Evolutionary conservation across 2,329 filamentous ascomycete species (phyloP).

Genomic region (Sporothrix schenckii): DNA sequence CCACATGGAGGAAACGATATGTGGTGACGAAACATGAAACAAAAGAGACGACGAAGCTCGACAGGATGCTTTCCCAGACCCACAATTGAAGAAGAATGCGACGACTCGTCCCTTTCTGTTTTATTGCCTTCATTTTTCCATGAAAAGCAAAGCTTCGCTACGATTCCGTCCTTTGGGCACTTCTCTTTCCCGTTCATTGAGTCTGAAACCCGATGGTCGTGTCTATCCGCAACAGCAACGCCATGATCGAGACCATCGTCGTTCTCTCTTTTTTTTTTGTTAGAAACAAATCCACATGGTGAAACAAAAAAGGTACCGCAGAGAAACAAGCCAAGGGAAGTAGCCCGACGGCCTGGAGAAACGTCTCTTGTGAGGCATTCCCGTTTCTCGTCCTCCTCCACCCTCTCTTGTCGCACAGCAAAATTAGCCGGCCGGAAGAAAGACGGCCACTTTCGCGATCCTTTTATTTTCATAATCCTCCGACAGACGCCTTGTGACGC

Average conservation of each 20-base stretch:
- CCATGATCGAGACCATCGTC: background rate
- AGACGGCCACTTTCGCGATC: background rate
- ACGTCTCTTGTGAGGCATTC: background rate
- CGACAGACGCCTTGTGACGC: background rate
- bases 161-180: background rate
- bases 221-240: conserved; percentile 7
- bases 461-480: background rate
- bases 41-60: background rate
- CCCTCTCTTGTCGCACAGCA: conserved; percentile 16
- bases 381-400: background rate
- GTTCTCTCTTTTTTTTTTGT: background rate
- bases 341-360: background rate
- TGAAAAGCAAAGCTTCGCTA: background rate
- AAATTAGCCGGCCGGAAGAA: conserved; percentile 17
- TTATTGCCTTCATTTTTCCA: background rate
- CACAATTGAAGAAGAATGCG: background rate
- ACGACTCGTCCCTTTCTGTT: background rate
- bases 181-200: background rate
- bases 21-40: conserved; percentile 29
- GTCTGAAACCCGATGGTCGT: background rate
- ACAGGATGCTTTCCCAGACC: background rate
- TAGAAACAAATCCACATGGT: conserved; percentile 3
- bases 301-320: background rate
- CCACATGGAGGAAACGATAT: background rate
- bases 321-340: conserved; percentile 9